Base-by-base conservation (phyloP, 352 stramenopile genomes). In the Thalassiosira mediterranea region DNA sequence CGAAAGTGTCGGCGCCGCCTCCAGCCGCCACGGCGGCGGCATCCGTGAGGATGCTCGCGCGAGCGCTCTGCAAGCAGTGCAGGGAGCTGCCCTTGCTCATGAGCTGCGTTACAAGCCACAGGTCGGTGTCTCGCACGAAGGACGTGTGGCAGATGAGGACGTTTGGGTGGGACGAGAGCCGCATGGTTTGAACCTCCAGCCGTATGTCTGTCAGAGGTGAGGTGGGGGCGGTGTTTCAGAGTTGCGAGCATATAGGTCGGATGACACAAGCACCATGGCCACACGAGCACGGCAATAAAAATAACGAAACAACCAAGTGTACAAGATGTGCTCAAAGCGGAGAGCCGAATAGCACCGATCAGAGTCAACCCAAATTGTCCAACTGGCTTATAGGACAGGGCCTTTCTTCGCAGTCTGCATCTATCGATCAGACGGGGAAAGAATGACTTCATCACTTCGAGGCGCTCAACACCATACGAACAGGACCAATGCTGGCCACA, bases 61-160 rank as follows among this genome's bases (percentile, higher is more conserved):
- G 63, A 29, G 84, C 79, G 15, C 52, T 75, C 48, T 98, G 97
- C 89, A 99, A 97, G 49, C 98, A 96, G 81, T 98, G 95, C 31
- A 99, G 82, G 76, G 95, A 98, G 52, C 95, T 98, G 38, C 97
- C 97, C 78, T 99, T 99, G 79, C 97, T 96, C 97, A 99, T 99
- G 54, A 99, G 91, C 81, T 98, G 96, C 78, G 96, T 99, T 8
- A 99, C 96, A 11, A 99, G 91, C 97, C 97, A 99, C 23, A 99
- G 86, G 84, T 98, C 90, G 1, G 71, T 90, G 58, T 98, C 94
- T 59, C 98, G 89, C 52, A 99, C 96, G 88, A 99, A 99, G 76
- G 91, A 97, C 64, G 95, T 97, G 88, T 98, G 97, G 81, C 96
- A 98, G 53, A 96, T 95, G 54, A 99, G 90, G 63, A 99, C 95